Evolutionary conservation across 1,139 yeast genomes (phyloP), one percentile per base, ranked within the genome.

Genomic region (Hyphopichia burtonii): DNA sequence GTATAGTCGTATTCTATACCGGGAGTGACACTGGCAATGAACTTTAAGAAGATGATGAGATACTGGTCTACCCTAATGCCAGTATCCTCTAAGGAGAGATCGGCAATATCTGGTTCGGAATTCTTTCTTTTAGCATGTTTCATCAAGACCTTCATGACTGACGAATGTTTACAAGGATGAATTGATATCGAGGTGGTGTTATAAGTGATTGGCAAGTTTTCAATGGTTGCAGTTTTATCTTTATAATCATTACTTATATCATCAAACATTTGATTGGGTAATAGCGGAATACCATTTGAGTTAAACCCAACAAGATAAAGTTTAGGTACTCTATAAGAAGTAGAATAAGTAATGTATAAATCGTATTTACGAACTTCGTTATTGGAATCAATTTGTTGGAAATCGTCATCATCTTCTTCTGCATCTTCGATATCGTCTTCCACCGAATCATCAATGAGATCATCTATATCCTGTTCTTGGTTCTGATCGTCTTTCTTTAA

Each of bases 1-100:
- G 98, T 91, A 61, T 90, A 90, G 57, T 93, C 99, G 63, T 91
- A 94, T 63, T 91, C 96, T 43, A 93, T 90, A 11, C 97, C 96
- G 0, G 99, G 99, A 2, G 96, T 91, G 12, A 94, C 98, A 66
- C 97, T 88, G 12, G 98, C 88, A 43, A 93, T 91, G 56, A 93
- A 93, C 64, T 94, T 94, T 55, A 93, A 74, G 59, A 93, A 93
- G 11, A 91, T 85, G 33, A 93, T 76, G 53, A 93, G 68, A 59
- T 93, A 93, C 57, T 90, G 97, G 61, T 93, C 99, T 1, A 86
- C 97, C 37, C 96, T 74, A 11, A 93, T 74, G 0, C 65, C 71
- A 4, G 45, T 47, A 15, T 80, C 76, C 23, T 37, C 22, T 71
- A 75, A 47, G 1, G 80, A 80, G 20, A 74, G 50, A 40, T 70